Base-by-base conservation (phyloP, 2,329 filamentous ascomycete species). In the Neodidymelliopsis sp. region DNA sequence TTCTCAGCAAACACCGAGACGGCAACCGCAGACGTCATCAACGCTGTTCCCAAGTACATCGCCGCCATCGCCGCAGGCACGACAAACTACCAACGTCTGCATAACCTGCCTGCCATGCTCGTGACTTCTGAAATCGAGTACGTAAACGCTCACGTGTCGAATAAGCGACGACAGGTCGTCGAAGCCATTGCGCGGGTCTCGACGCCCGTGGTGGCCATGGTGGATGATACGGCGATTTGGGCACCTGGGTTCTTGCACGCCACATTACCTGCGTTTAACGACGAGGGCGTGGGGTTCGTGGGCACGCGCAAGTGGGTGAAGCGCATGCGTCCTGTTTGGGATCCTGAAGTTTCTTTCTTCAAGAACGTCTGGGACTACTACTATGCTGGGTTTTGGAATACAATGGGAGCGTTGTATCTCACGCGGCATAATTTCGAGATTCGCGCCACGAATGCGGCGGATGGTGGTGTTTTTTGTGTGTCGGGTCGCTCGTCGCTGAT, bases 361-460 rank as follows among this genome's bases (percentile, higher is more conserved):
- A 23, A 20, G 1, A 53, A 57, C n/a, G 2, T 34, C 1, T 54
- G 42, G 46, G 38, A 36, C 3, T 31, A 28, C 20, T 65, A 62
- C 39, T 22, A 23, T 1, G 35, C 47, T 2, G 56, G 63, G 0
- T 57, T 61, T 24, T 64, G 60, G 60, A 65, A 67, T 49, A 51
- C 45, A 0, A 61, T 63, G 15, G 59, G 57, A 5, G 61, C 48
- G 0, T 1, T 59, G 0, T 72, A 72, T 25, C 56, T 73, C 4
- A 53, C 64, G 12, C 68, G 70, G 2, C 69, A 68, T 40, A 73
- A 71, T 45, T 70, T 69, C 40, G 66, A 74, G 36, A 67, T 65
- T 9, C 56, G 49, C 0, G 57, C 66, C 0, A 68, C 65, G 0
- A 68, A 65, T 16, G 50, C 60, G 2, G 63, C 69, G 1, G 70